phyloP scores from a whole-genome alignment of 1,284 basidiomycete species.

The Cerioporus squamosus region DNA sequence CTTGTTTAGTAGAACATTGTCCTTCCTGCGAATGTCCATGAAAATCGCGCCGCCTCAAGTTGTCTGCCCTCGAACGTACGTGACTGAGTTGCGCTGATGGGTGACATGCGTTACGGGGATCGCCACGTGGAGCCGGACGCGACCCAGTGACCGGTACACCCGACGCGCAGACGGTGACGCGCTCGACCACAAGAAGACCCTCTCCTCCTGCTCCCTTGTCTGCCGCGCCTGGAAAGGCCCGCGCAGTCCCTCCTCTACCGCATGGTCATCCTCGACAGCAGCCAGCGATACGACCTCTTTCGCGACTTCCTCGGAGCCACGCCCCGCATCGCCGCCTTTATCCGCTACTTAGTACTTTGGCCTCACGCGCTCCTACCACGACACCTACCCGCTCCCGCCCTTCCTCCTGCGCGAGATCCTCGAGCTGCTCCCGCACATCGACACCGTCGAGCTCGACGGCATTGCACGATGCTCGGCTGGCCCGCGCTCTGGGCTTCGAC shows the following conservation, averaged over 20 bases:
- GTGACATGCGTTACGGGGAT: no score
- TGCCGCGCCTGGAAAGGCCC: not conserved
- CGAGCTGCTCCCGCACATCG: not conserved
- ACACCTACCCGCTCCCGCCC: not conserved
- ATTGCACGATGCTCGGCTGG: not conserved
- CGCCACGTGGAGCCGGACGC: no score
- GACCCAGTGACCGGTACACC: no score
- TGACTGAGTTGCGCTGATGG: no score
- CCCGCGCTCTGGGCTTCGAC: not conserved
- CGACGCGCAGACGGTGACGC: no score
- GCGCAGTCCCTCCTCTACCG: not conserved
- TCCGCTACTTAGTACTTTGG: not conserved
- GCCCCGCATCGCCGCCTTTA: not conserved
- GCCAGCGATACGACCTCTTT: constrained; percentile 1
- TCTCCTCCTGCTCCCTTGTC: not conserved
- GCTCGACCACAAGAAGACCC: not conserved
- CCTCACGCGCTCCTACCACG: not conserved
- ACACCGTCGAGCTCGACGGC: not conserved
- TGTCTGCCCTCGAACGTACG: no score
- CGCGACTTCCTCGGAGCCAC: not conserved
- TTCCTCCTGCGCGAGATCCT: constrained; percentile 2
- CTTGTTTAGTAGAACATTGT: no score
- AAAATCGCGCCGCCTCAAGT: no score
- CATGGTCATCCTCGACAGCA: not conserved
- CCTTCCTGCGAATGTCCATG: no score